Percentiles rank a stretch among this genome's conserved stretches.
phyloP scores from a whole-genome alignment of 2,329 filamentous ascomycete species.

The Ophiocordyceps camponoti-saundersi region DNA sequence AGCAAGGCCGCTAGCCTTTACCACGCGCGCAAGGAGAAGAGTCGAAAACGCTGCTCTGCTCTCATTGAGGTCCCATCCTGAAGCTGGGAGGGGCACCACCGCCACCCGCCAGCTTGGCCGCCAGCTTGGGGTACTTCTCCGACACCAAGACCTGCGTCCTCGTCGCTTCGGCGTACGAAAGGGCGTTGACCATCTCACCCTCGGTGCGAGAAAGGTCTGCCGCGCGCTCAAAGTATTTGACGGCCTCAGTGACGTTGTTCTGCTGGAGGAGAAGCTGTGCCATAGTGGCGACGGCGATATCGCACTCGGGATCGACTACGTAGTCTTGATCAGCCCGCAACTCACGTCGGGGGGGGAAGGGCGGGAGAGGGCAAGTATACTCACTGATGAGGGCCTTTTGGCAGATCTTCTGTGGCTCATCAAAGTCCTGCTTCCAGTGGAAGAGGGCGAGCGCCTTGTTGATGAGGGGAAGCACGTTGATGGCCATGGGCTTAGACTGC shows the following conservation, averaged over 20 bases:
- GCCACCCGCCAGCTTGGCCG: conserved; percentile 41
- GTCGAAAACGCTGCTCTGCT: not conserved
- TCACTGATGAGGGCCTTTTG: conserved; percentile 93
- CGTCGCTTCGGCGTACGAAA: conserved; percentile 94
- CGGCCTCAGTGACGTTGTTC: conserved; percentile 86
- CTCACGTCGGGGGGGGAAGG: not conserved
- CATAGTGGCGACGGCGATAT: conserved; percentile 98
- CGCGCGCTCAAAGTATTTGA: conserved; percentile 93
- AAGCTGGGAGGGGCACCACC: conserved; percentile 17
- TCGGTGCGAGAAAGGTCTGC: conserved; percentile 90
- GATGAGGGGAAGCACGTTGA: conserved; percentile 94
- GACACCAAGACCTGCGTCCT: conserved; percentile 88
- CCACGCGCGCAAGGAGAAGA: not conserved
- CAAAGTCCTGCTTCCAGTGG: conserved; percentile 96
- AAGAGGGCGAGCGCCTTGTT: conserved; percentile 96
- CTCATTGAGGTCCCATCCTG: conserved; percentile 17
- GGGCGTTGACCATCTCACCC: conserved; percentile 86
- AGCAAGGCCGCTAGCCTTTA: not conserved
- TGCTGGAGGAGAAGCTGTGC: conserved; percentile 93
- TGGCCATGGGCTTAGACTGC: conserved; percentile 78
- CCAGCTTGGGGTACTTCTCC: conserved; percentile 70
- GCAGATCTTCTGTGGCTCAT: conserved; percentile 88
- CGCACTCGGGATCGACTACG: conserved; percentile 89
- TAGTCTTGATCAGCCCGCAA: conserved; percentile 14
- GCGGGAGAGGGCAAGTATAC: conserved; percentile 17